Conservation (phyloP, 225 moss, liverwort and hornwort genomes). For the Asterella californica region DNA sequence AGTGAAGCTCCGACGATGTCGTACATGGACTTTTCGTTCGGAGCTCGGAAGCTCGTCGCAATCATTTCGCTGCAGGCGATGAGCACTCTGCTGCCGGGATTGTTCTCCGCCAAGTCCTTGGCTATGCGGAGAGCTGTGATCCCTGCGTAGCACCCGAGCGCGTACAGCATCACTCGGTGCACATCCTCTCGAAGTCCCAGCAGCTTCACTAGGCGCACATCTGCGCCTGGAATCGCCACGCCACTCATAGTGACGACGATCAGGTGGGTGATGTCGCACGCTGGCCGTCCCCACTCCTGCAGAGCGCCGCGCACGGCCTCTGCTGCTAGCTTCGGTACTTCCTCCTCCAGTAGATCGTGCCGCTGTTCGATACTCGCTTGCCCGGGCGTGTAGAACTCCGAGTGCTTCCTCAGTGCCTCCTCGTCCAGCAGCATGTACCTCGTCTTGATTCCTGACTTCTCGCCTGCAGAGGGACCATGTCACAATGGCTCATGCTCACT, state of each 20-base stretch:
- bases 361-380: slow-evolving; percentile 44
- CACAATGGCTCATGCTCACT: neutral
- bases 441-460: slow-evolving; percentile 43
- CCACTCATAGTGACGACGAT: slow-evolving; percentile 43
- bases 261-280: slow-evolving; percentile 53
- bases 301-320: slow-evolving; percentile 28
- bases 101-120: slow-evolving; percentile 46
- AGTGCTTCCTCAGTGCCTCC: slow-evolving; percentile 38
- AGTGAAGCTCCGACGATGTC: slow-evolving; percentile 42
- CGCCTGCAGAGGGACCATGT: slow-evolving; percentile 36
- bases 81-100: slow-evolving; percentile 42
- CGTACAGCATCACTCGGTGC: slow-evolving; percentile 43
- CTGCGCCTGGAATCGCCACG: slow-evolving; percentile 41
- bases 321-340: slow-evolving; percentile 40
- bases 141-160: slow-evolving; percentile 50
- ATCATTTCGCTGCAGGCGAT: slow-evolving; percentile 40
- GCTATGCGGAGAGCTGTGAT: slow-evolving; percentile 45
- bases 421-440: slow-evolving; percentile 51
- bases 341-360: slow-evolving; percentile 40
- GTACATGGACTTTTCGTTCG: slow-evolving; percentile 34
- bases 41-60: slow-evolving; percentile 53
- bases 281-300: slow-evolving; percentile 44
- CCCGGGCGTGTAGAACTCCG: slow-evolving; percentile 42
- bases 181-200: slow-evolving; percentile 45
- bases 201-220: slow-evolving; percentile 38